phyloP scores from a whole-genome alignment of 352 stramenopile species.

The Pythium sukuiense region DNA sequence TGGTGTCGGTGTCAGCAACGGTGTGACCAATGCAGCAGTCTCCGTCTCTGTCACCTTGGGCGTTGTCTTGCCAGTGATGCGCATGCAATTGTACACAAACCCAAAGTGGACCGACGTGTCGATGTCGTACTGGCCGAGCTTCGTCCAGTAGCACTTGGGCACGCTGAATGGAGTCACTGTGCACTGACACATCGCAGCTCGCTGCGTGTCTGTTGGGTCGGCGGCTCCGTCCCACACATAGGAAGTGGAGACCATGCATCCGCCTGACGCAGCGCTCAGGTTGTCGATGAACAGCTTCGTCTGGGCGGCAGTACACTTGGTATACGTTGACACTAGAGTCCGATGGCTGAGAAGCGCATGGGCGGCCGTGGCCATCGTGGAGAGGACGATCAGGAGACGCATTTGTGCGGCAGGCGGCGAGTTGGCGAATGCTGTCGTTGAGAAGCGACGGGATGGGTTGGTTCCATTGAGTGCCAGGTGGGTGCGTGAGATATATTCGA shows the following conservation, averaged over 20 bases:
- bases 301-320: conserved; percentile 1
- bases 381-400: conserved; percentile 9
- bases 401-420: background rate
- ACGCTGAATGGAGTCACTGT: conserved; percentile 7
- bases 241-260: conserved; percentile 7
- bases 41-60: conserved; percentile 7
- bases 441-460: too few relatives aligned
- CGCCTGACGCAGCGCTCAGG: conserved; percentile 12
- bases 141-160: conserved; percentile 16
- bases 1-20: too few relatives aligned
- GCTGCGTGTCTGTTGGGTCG: conserved; percentile 9
- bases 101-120: conserved; percentile 4
- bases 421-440: conserved; percentile 3
- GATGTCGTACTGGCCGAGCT: conserved; percentile 10
- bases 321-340: background rate
- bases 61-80: conserved; percentile 10
- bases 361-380: background rate
- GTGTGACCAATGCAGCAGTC: background rate
- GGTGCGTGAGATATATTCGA: too few relatives aligned
- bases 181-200: conserved; percentile 8
- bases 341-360: background rate
- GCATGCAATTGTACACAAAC: conserved; percentile 13
- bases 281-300: conserved; percentile 16
- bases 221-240: conserved; percentile 3
- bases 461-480: background rate